phyloP scores from a whole-genome alignment of 208 protist genomes.

The Plasmodiophora brassicae region DNA sequence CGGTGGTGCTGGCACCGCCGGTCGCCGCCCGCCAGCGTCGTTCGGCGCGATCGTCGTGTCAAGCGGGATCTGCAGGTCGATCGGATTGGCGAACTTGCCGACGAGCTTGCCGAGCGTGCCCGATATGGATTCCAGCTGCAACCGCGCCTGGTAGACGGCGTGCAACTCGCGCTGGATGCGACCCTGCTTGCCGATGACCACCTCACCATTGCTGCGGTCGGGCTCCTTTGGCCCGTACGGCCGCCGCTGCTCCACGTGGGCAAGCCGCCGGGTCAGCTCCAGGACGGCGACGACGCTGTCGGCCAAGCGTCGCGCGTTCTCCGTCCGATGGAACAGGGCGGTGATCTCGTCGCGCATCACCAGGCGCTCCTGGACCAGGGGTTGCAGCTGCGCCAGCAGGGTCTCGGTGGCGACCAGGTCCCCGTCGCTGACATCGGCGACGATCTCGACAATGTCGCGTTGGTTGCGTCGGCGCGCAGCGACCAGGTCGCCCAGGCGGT shows the following conservation, averaged over 20 bases:
- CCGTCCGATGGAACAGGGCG: not conserved
- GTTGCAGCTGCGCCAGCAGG: not conserved
- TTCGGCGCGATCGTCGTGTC: too few species aligned
- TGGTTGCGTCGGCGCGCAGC: not conserved
- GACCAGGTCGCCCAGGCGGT: not conserved
- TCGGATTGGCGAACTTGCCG: not conserved
- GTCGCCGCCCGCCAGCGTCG: not conserved
- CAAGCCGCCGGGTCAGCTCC: not conserved
- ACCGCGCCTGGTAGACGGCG: not conserved
- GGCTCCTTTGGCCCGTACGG: too few species aligned
- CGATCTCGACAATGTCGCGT: not conserved
- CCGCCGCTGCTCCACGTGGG: not conserved
- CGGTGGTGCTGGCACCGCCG: not conserved
- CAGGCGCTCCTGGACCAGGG: not conserved
- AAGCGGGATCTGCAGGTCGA: not conserved
- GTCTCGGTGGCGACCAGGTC: not conserved
- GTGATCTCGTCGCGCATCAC: not conserved
- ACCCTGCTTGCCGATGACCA: not conserved
- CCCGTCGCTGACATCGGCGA: not conserved
- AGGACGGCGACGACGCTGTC: not conserved
- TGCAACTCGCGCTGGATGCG: not conserved
- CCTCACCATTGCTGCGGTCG: not conserved
- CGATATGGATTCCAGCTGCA: not conserved
- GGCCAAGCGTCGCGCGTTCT: not conserved
- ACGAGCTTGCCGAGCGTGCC: not conserved